These are phyloP conservation scores for Nannochloris sp. DNA, from an alignment of 139 green algal genomes.

Conservation along the genomic window DNA sequence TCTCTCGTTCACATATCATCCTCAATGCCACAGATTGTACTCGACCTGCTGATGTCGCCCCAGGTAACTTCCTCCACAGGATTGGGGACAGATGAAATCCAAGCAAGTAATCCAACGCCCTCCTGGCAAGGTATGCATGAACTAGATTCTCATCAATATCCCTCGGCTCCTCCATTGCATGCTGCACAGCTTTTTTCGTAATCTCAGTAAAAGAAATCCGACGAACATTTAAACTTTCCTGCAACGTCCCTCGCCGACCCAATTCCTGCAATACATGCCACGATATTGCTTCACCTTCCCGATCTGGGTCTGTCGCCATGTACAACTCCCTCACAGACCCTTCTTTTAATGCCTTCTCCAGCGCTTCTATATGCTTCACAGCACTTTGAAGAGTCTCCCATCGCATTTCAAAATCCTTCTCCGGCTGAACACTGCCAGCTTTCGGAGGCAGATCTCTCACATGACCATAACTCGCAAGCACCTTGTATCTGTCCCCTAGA, in stretches of 20 bases:
- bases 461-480: slow-evolving; percentile 87
- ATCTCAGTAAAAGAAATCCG: slow-evolving; percentile 74
- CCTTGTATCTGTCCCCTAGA: slow-evolving; percentile 47
- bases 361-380: slow-evolving; percentile 20
- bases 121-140: slow-evolving; percentile 79
- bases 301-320: slow-evolving; percentile 90
- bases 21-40: slow-evolving; percentile 85
- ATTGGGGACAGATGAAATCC: slow-evolving; percentile 82
- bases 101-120: slow-evolving; percentile 86
- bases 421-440: slow-evolving; percentile 47
- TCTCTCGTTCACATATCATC: slow-evolving; percentile 76
- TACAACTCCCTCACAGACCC: slow-evolving; percentile 20
- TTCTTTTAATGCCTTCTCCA: slow-evolving; percentile 18
- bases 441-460: slow-evolving; percentile 72
- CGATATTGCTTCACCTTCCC: slow-evolving; percentile 91
- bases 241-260: slow-evolving; percentile 18
- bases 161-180: slow-evolving; percentile 53
- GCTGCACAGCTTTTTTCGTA: slow-evolving; percentile 60
- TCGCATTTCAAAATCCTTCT: slow-evolving; percentile 38
- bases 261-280: slow-evolving; percentile 88
- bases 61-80: slow-evolving; percentile 84
- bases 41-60: slow-evolving; percentile 52
- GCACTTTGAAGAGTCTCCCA: slow-evolving; percentile 35
- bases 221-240: not conserved
- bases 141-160: slow-evolving; percentile 60